Conservation (phyloP, 139 green algal species). For the Limnomonas spitsbergensis region DNA sequence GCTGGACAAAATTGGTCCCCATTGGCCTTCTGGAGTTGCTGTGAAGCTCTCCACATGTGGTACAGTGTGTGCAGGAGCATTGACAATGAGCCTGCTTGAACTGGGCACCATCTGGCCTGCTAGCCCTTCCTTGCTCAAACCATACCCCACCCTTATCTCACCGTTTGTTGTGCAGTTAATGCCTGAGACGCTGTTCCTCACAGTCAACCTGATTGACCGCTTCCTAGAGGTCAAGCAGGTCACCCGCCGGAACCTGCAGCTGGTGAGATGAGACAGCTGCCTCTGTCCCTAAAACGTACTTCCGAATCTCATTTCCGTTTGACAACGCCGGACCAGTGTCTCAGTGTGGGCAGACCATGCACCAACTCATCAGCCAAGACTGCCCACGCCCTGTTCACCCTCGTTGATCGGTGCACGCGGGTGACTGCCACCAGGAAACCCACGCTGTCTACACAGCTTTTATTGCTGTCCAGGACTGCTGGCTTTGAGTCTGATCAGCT, state of each 20-base stretch:
- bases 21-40: too few relatives aligned
- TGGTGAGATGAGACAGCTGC: too few relatives aligned
- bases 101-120: not conserved
- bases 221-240: constrained; percentile 86
- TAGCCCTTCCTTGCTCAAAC: not conserved
- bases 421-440: too few relatives aligned
- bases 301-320: too few relatives aligned
- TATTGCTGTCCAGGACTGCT: too few relatives aligned
- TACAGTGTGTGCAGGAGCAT: not conserved
- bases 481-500: too few relatives aligned
- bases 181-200: constrained; percentile 96
- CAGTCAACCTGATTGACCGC: constrained; percentile 91
- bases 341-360: not conserved
- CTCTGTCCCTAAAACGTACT: too few relatives aligned
- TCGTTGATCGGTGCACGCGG: too few relatives aligned
- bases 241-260: constrained; percentile 89
- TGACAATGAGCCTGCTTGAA: not conserved
- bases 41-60: not conserved
- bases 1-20: too few relatives aligned
- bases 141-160: not conserved
- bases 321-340: not conserved
- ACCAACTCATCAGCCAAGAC: not conserved
- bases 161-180: constrained; percentile 69
- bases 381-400: too few relatives aligned
- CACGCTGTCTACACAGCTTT: too few relatives aligned